A percentile compares a stretch with the other conserved stretches of the same genome.
phyloP scores from a whole-genome alignment of 1,284 basidiomycete genomes.

The Porphyrellus sp. region DNA sequence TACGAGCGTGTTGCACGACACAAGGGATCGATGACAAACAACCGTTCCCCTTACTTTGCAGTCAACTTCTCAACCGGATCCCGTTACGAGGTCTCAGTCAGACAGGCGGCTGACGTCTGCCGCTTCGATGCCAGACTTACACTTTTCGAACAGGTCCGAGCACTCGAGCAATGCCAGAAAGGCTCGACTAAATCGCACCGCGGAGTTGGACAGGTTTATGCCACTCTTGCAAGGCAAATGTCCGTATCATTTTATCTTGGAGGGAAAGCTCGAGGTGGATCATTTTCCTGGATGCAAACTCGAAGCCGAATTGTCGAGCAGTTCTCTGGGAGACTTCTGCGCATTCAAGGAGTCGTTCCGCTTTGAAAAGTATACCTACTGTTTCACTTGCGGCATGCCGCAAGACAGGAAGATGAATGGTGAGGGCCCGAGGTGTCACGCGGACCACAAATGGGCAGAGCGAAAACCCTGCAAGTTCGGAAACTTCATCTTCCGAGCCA shows the following conservation, averaged over 20 bases:
- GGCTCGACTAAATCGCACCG: neutral
- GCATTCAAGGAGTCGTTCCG: neutral
- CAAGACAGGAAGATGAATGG: slow-evolving; percentile 5
- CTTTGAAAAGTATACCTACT: slow-evolving; percentile 1
- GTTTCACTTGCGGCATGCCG: slow-evolving; percentile 10
- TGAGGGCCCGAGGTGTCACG: slow-evolving; percentile 7
- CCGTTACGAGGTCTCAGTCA: neutral
- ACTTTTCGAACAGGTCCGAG: neutral
- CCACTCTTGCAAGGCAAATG: slow-evolving; percentile 1
- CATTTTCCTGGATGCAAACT: neutral
- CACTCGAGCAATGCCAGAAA: neutral
- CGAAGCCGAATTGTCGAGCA: neutral
- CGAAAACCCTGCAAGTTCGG: neutral
- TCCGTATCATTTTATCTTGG: slow-evolving; percentile 5
- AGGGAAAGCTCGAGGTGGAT: neutral
- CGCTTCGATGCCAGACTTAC: neutral
- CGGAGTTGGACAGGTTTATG: slow-evolving; percentile 3
- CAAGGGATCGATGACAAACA: neutral
- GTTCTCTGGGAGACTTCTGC: neutral
- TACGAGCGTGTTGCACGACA: neutral
- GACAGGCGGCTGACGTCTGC: neutral
- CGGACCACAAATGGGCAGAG: neutral
- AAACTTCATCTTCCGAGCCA: neutral
- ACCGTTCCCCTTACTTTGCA: neutral
- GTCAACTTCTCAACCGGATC: neutral